phyloP scores from a whole-genome alignment of 2,329 filamentous ascomycete genomes.

The Clathrospora elynae region DNA sequence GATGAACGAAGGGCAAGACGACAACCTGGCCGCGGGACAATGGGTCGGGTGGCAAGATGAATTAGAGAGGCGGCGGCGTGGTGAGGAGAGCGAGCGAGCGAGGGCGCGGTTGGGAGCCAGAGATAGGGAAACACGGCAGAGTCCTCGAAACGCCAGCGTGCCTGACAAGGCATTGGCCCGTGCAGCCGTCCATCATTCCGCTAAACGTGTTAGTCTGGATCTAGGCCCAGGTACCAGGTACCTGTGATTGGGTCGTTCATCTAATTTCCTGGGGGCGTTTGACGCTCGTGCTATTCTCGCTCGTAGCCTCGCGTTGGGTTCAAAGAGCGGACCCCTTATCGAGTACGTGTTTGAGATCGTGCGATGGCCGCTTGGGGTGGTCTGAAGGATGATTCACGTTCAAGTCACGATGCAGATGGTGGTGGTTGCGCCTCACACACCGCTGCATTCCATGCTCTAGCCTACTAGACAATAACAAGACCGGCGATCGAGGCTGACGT shows the following conservation, averaged over 20 bases:
- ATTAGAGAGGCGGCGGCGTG: conserved; percentile 25
- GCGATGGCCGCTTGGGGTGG: conserved; percentile 4
- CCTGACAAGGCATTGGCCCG: conserved; percentile 23
- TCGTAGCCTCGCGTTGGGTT: conserved; percentile 18
- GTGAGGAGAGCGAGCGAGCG: conserved; percentile 18
- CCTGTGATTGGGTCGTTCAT: conserved; percentile 35
- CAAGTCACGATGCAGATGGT: too few species aligned
- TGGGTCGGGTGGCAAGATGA: conserved; percentile 23
- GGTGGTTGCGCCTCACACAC: conserved; percentile 5
- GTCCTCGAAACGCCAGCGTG: conserved; percentile 31
- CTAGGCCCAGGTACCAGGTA: conserved; percentile 34
- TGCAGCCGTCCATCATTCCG: conserved; percentile 33
- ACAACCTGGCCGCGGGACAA: conserved; percentile 46
- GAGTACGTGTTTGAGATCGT: conserved; percentile 19
- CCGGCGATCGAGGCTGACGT: background rate
- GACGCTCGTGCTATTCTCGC: conserved; percentile 32
- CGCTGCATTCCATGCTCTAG: conserved; percentile 17
- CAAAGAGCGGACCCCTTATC: conserved; percentile 28
- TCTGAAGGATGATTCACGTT: too few species aligned
- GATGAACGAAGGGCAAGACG: conserved; percentile 48
- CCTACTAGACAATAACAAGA: background rate
- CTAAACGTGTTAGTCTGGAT: conserved; percentile 22
- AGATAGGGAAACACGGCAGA: conserved; percentile 27
- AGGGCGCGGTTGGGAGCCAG: conserved; percentile 12
- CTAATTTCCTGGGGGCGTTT: conserved; percentile 31